Evolutionary conservation across 139 green algal genomes (phyloP).

Genomic region (Coelastrella sp.): DNA sequence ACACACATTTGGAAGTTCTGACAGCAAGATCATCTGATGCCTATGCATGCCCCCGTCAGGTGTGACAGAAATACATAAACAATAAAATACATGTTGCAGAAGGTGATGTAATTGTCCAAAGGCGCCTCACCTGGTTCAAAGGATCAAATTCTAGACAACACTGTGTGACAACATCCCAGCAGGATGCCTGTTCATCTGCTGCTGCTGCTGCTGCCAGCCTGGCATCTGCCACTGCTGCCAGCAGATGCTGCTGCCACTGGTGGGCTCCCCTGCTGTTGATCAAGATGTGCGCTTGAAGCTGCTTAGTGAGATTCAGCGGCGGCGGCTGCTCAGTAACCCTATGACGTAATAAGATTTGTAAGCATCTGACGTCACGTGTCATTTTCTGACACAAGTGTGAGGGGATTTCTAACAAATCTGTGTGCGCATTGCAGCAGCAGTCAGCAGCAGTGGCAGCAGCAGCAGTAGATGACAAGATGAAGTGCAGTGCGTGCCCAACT

Average conservation of each 20-base stretch:
- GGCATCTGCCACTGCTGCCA: constrained; percentile 12
- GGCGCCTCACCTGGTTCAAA: neutral
- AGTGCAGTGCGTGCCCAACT: neutral
- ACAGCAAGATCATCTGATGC: no score
- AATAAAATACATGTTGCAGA: no score
- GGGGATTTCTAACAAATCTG: neutral
- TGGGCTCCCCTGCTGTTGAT: neutral
- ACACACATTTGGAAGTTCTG: no score
- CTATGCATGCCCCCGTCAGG: no score
- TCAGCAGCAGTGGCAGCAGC: neutral
- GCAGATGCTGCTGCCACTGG: constrained; percentile 2
- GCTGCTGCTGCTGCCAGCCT: constrained; percentile 20
- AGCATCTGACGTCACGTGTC: neutral
- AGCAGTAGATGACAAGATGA: neutral
- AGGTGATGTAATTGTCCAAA: no score
- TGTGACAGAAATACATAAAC: no score
- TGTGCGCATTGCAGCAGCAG: neutral
- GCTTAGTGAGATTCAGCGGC: neutral
- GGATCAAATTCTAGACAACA: neutral
- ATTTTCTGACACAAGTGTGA: neutral
- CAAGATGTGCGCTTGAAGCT: neutral
- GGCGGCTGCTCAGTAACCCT: neutral
- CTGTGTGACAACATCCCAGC: neutral
- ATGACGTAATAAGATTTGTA: neutral
- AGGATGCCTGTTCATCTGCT: neutral